Evolutionary conservation across 331 rosid species (phyloP).

Genomic region (Acacia pycnantha): DNA sequence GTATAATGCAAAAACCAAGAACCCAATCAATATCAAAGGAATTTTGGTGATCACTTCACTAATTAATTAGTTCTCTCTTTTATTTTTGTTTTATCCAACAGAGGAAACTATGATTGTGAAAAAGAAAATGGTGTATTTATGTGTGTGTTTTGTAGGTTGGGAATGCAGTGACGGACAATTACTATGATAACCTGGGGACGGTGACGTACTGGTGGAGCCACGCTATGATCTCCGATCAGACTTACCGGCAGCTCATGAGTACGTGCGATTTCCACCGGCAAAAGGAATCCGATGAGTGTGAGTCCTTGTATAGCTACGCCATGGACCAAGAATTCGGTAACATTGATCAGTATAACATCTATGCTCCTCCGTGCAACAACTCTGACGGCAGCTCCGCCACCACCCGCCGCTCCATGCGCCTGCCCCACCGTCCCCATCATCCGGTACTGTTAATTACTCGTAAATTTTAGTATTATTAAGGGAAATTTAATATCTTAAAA

Average conservation of each 20-base stretch:
- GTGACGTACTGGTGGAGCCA: slow-evolving; percentile 99
- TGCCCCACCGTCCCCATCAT: slow-evolving; percentile 76
- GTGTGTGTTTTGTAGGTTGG: slow-evolving; percentile 59
- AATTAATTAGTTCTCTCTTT: not conserved
- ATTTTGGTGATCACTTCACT: slow-evolving; percentile 57
- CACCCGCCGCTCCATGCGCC: slow-evolving; percentile 56
- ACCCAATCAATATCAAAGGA: slow-evolving; percentile 76
- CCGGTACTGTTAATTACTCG: slow-evolving; percentile 25
- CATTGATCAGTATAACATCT: slow-evolving; percentile 95
- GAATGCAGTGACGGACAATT: slow-evolving; percentile 94
- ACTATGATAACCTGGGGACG: slow-evolving; percentile 89
- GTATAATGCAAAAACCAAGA: slow-evolving; percentile 51
- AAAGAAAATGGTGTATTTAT: not conserved
- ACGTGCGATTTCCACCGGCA: slow-evolving; percentile 77
- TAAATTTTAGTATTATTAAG: too few species aligned
- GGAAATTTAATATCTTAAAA: too few species aligned
- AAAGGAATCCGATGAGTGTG: slow-evolving; percentile 84
- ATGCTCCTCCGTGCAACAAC: slow-evolving; percentile 86
- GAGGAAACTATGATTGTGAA: not conserved
- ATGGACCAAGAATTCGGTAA: slow-evolving; percentile 95
- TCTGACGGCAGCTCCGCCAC: slow-evolving; percentile 60
- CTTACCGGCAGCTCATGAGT: slow-evolving; percentile 71
- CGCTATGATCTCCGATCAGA: slow-evolving; percentile 95
- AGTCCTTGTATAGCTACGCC: slow-evolving; percentile 77
- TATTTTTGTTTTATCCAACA: not conserved